A percentile compares a stretch with the other conserved stretches of the same genome.
Evolutionary conservation across 495 filamentous ascomycete species (phyloP).

Genomic region (Xylona heveae): DNA sequence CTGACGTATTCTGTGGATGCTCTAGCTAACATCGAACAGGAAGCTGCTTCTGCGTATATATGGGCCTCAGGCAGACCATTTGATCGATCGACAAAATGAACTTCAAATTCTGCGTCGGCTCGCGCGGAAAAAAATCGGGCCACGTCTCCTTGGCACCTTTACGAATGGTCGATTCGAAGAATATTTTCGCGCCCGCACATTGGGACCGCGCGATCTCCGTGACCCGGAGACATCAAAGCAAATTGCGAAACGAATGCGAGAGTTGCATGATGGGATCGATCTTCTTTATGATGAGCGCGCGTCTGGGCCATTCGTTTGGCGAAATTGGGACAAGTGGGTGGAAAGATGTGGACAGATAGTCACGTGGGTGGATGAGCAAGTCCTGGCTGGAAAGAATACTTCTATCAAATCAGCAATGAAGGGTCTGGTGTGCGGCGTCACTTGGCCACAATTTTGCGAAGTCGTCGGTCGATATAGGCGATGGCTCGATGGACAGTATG

Average conservation of each 20-base stretch:
- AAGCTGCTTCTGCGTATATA: constrained; percentile 88
- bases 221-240: constrained; percentile 67
- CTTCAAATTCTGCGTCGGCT: constrained; percentile 70
- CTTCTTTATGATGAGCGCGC: constrained; percentile 57
- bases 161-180: constrained; percentile 92
- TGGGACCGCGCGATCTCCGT: constrained; percentile 58
- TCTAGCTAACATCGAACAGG: constrained; percentile 14
- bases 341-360: constrained; percentile 57
- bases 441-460: constrained; percentile 59
- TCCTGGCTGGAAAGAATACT: constrained; percentile 39
- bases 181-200: constrained; percentile 60
- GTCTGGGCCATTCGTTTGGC: constrained; percentile 63
- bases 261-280: constrained; percentile 86
- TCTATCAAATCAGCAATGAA: too few relatives aligned
- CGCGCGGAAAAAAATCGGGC: constrained; percentile 79
- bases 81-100: constrained; percentile 87
- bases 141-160: constrained; percentile 83
- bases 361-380: constrained; percentile 50
- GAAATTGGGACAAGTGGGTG: constrained; percentile 93
- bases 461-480: constrained; percentile 58
- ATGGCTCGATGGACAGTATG: constrained; percentile 53
- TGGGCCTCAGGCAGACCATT: constrained; percentile 82
- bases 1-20: neutral
- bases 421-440: constrained; percentile 64
- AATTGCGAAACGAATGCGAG: constrained; percentile 96